Conservation (phyloP, 495 filamentous ascomycete species). For the Parathielavia hyrcaniae region DNA sequence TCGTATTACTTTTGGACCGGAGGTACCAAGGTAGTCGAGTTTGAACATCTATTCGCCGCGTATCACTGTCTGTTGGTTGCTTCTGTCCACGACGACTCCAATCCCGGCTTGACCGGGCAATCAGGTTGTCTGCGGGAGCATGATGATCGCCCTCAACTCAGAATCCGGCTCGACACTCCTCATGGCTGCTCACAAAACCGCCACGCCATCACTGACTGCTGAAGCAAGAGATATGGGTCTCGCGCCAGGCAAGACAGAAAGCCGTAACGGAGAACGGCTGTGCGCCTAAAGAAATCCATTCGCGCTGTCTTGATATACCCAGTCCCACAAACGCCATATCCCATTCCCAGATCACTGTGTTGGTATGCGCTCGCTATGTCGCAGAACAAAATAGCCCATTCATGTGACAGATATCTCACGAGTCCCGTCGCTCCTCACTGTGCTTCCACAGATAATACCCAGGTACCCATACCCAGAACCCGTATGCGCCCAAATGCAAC, state of each 20-base stretch:
- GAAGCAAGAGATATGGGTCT: no score
- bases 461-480: slow-evolving; percentile 1
- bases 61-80: no score
- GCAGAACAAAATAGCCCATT: background rate
- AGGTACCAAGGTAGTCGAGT: no score
- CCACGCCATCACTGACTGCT: no score
- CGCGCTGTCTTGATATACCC: background rate
- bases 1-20: no score
- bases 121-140: no score
- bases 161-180: no score
- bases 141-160: no score
- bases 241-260: background rate
- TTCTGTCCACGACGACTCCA: no score
- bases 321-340: background rate
- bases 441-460: background rate
- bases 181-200: no score
- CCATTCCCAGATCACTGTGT: background rate
- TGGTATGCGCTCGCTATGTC: background rate
- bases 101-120: no score
- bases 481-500: slow-evolving; percentile 1
- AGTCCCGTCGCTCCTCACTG: background rate
- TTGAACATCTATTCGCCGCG: no score
- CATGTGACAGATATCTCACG: background rate
- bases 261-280: background rate
- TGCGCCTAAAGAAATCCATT: background rate